Evolutionary conservation across 164 flowering plant genomes (phyloP).

Genomic region (Vitis rupestris): DNA sequence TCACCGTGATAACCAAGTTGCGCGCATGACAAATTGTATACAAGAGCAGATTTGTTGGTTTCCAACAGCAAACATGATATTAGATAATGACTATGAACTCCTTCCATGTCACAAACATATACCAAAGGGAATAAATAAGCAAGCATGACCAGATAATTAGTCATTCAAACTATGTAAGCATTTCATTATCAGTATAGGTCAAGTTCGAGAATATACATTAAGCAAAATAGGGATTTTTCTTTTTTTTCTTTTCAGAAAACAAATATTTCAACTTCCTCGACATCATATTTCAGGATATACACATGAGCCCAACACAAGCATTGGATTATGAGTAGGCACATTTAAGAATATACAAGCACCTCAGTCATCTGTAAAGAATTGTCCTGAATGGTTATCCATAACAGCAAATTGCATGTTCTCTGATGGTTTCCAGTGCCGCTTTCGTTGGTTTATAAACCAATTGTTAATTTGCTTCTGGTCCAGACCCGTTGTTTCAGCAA

Average conservation of each 20-base stretch:
- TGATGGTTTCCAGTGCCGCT: constrained; percentile 74
- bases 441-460: constrained; percentile 75
- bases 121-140: too few species aligned
- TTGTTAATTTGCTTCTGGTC: constrained; percentile 74
- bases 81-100: too few species aligned
- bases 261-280: too few species aligned
- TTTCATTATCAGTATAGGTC: neutral
- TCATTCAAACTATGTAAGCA: neutral
- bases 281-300: constrained; percentile 2
- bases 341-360: constrained; percentile 4
- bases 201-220: constrained; percentile 5
- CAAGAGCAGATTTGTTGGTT: too few species aligned
- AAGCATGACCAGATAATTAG: too few species aligned
- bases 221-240: constrained; percentile 9
- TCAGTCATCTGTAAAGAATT: constrained; percentile 37
- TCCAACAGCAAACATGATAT: too few species aligned
- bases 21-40: too few species aligned
- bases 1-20: too few species aligned
- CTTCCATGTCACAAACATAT: too few species aligned
- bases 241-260: neutral
- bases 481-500: constrained; percentile 57
- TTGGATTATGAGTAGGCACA: neutral
- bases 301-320: neutral
- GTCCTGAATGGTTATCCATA: constrained; percentile 44
- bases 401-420: constrained; percentile 59